Base-by-base conservation (phyloP, 148 eudicot species). In the Spergularia marina region DNA sequence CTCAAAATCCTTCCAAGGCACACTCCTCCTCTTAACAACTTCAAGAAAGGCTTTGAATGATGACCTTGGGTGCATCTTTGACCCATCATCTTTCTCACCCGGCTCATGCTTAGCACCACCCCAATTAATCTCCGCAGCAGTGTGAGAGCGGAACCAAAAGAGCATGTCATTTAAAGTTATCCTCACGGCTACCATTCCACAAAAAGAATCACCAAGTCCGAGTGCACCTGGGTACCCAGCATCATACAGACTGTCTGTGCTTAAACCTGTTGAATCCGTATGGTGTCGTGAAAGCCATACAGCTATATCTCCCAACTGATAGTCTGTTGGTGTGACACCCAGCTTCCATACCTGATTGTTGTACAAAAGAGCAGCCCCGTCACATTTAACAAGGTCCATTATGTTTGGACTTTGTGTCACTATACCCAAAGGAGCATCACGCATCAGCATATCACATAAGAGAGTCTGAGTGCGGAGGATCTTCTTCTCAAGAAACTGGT, bases 301-400 rank as follows among this genome's bases (percentile, higher is more conserved):
- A 10, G 88, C 90, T 71, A 92, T 81, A 76, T 94, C 97, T 16
- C 74, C 81, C 21, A 94, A 64, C 55, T 94, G 96, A 73, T 76
- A 83, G 30, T 94, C 96, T 1, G 80, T 76, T 10, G 98, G 98
- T 16, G 96, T 82, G 21, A 76, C 47, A 13, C 98, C 98, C 75
- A 94, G 52, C 80, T 76, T 80, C 83, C 91, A 81, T 12, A 87
- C 54, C 60, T 85, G 80, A 44, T 78, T 83, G 59, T 92, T 86
- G 84, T 87, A 92, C 30, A 91, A n/a, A 58, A 94, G 81, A 7
- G 81, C 96, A 52, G 98, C 98, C 30, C 98, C 98, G 51, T 94
- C 96, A 82, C 97, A 94, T 73, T 90, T 94, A n/a, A 94, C 94
- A 30, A 94, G 97, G 75, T 91, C 98, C 98, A 90, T 90, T 52